These are phyloP conservation scores for Fusarium sp. DNA, from an alignment of 2,329 filamentous ascomycete species.

Conservation along the genomic window DNA sequence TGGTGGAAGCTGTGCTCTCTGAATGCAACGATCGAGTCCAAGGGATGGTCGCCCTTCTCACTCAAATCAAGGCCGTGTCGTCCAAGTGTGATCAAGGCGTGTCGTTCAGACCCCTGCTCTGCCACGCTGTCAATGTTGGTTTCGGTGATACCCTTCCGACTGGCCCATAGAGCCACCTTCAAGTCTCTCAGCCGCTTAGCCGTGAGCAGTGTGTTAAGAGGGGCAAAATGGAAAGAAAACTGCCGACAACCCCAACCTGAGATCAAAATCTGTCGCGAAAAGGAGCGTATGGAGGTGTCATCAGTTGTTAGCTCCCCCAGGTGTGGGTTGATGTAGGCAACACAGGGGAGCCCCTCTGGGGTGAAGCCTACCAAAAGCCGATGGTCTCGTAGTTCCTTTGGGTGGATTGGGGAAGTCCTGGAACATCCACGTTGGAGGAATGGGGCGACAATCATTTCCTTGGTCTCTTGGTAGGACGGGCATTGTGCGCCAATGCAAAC, in stretches of 20 bases:
- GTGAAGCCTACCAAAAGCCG: not conserved
- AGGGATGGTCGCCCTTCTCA: not conserved
- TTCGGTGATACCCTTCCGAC: not conserved
- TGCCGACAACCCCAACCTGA: not conserved
- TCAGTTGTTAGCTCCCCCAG: not conserved
- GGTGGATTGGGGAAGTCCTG: not conserved
- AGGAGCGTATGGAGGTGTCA: not conserved
- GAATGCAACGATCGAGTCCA: not conserved
- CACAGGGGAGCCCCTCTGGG: not conserved
- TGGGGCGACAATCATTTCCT: not conserved
- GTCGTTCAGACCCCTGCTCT: not conserved
- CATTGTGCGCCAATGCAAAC: not conserved
- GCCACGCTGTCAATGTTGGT: not conserved
- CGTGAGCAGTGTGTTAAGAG: not conserved
- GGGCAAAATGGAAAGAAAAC: not conserved
- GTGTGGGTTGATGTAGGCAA: not conserved
- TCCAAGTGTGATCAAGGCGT: not conserved
- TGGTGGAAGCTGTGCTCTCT: not conserved
- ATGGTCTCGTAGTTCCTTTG: not conserved
- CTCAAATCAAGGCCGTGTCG: not conserved
- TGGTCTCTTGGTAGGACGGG: not conserved
- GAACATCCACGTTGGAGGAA: constrained; percentile 2
- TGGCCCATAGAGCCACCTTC: not conserved
- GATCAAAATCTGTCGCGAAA: not conserved
- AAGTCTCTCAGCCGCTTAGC: not conserved